These are phyloP conservation scores for Trifolium repens DNA, from an alignment of 306 rosid species.

Conservation along the genomic window DNA sequence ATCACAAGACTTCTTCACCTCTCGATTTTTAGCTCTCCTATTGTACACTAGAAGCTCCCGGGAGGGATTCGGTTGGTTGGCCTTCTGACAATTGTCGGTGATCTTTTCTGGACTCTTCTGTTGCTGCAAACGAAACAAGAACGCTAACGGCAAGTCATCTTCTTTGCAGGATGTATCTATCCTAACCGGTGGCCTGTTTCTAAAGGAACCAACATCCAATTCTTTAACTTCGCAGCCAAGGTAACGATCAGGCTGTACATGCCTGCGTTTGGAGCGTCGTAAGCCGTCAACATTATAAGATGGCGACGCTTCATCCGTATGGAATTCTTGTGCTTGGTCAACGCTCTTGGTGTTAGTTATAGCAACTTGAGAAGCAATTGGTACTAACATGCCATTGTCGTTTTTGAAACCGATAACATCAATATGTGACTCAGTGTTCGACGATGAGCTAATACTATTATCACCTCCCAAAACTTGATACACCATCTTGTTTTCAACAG, in stretches of 20 bases:
- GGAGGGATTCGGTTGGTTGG: slow-evolving; percentile 5
- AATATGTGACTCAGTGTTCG: slow-evolving; percentile 41
- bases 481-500: slow-evolving; percentile 68
- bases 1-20: slow-evolving; percentile 47
- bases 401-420: slow-evolving; percentile 60
- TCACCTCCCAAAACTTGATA: slow-evolving; percentile 64
- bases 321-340: slow-evolving; percentile 33
- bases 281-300: slow-evolving; percentile 51
- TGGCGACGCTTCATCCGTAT: slow-evolving; percentile 45
- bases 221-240: slow-evolving; percentile 65
- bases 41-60: slow-evolving; percentile 44
- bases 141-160: slow-evolving; percentile 68
- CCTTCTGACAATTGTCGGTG: slow-evolving; percentile 29
- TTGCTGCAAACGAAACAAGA: slow-evolving; percentile 47
- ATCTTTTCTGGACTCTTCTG: slow-evolving; percentile 36
- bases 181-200: slow-evolving; percentile 60
- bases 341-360: slow-evolving; percentile 34
- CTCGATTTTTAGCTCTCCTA: slow-evolving; percentile 35
- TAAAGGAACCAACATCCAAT: slow-evolving; percentile 63
- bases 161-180: slow-evolving; percentile 49
- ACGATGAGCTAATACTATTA: slow-evolving; percentile 32
- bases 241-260: slow-evolving; percentile 85
- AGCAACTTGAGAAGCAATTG: slow-evolving; percentile 56
- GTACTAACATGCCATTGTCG: slow-evolving; percentile 55
- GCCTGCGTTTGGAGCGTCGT: slow-evolving; percentile 88